These are phyloP conservation scores for Yamadazyma triangularis DNA, from an alignment of 1,139 yeast genomes.

Conservation along the genomic window DNA sequence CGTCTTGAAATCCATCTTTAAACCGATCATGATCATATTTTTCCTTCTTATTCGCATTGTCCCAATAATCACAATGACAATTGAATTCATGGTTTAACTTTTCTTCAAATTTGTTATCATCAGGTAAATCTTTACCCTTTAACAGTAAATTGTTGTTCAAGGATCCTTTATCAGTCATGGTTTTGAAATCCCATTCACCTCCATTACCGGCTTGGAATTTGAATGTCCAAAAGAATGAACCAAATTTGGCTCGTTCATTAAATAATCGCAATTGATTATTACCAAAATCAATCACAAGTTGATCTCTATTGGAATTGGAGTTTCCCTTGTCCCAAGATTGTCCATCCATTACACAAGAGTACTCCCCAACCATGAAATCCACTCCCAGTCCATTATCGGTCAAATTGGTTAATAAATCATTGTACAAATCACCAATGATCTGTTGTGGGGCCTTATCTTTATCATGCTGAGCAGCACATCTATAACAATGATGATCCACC, in stretches of 20 bases:
- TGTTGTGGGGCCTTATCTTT: constrained; percentile 59
- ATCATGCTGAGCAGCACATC: constrained; percentile 80
- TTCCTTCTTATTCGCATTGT: constrained; percentile 48
- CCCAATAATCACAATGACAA: constrained; percentile 68
- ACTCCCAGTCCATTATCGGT: constrained; percentile 45
- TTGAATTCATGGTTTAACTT: constrained; percentile 32
- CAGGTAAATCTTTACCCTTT: constrained; percentile 27
- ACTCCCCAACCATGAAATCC: constrained; percentile 85
- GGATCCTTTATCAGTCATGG: constrained; percentile 68
- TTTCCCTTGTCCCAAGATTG: constrained; percentile 60
- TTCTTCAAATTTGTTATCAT: constrained; percentile 39
- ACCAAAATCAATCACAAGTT: constrained; percentile 36
- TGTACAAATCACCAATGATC: constrained; percentile 54
- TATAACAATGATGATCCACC: constrained; percentile 80
- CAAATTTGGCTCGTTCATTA: constrained; percentile 52
- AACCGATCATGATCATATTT: constrained; percentile 78
- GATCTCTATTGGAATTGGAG: constrained; percentile 40
- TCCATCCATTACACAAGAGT: constrained; percentile 81
- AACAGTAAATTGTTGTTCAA: constrained; percentile 26
- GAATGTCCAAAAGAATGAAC: constrained; percentile 86
- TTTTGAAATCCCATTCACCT: constrained; percentile 92
- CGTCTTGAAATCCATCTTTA: constrained; percentile 70
- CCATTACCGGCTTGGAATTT: constrained; percentile 87
- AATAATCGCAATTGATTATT: constrained; percentile 41
- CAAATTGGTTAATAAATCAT: constrained; percentile 49